These are phyloP conservation scores for Aureobasidium lini DNA, from an alignment of 2,329 filamentous ascomycete genomes.

Conservation along the genomic window DNA sequence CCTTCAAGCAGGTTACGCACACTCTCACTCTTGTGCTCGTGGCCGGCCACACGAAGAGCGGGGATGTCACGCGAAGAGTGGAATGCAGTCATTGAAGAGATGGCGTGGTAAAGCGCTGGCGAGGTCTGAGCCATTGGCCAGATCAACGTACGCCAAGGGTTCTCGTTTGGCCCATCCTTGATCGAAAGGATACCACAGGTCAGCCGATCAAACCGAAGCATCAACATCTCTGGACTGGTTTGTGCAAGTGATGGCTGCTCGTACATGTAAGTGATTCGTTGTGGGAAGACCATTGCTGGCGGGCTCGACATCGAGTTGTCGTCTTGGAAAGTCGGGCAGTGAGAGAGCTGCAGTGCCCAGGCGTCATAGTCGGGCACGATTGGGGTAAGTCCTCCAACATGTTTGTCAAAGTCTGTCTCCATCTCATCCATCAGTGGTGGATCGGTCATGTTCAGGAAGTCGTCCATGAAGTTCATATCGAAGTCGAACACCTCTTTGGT, in stretches of 20 bases:
- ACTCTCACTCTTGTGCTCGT: conserved; percentile 61
- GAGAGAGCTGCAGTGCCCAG: conserved; percentile 9
- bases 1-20: conserved; percentile 52
- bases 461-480: conserved; percentile 11
- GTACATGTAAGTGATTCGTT: conserved; percentile 20
- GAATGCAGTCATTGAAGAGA: conserved; percentile 62
- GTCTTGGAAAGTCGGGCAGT: background rate
- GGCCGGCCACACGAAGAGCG: conserved; percentile 52
- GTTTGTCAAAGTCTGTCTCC: conserved; percentile 14
- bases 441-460: conserved; percentile 10
- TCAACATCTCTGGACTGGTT: conserved; percentile 51
- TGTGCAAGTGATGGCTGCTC: conserved; percentile 24
- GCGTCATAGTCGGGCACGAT: conserved; percentile 11
- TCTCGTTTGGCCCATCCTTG: conserved; percentile 61
- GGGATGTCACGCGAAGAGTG: conserved; percentile 55
- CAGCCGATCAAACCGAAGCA: conserved; percentile 55
- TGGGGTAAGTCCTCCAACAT: conserved; percentile 16
- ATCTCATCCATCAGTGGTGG: background rate
- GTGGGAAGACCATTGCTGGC: background rate
- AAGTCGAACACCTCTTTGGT: conserved; percentile 4
- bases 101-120: conserved; percentile 59
- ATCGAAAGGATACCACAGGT: conserved; percentile 65
- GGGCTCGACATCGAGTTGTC: background rate
- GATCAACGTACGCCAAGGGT: conserved; percentile 64
- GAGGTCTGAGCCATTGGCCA: conserved; percentile 60